These are phyloP conservation scores for Carpinus viminea DNA, from an alignment of 306 rosid species.

Conservation along the genomic window DNA sequence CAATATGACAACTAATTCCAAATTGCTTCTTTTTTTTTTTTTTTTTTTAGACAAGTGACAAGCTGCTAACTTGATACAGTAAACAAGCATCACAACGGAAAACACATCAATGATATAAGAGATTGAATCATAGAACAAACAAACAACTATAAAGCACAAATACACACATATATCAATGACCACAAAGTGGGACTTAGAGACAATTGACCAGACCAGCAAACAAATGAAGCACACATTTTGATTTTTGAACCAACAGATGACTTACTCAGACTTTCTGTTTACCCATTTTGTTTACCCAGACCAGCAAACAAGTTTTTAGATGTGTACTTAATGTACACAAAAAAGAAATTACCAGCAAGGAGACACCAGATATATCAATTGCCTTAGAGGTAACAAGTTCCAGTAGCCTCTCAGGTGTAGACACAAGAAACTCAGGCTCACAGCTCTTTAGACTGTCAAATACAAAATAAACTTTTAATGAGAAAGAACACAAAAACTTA, in stretches of 20 bases:
- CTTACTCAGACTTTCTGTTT: not conserved
- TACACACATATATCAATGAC: not conserved
- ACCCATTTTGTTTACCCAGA: no score
- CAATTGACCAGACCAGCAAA: not conserved
- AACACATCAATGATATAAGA: not conserved
- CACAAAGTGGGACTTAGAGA: not conserved
- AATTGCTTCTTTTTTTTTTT: not conserved
- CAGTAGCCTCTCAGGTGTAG: slow-evolving; percentile 95
- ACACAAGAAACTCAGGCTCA: slow-evolving; percentile 91
- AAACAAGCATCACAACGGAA: not conserved
- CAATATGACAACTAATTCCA: not conserved
- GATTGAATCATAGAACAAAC: not conserved
- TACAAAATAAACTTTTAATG: slow-evolving; percentile 28
- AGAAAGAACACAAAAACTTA: slow-evolving; percentile 10
- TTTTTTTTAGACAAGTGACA: not conserved
- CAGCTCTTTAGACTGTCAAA: slow-evolving; percentile 70
- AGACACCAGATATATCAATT: slow-evolving; percentile 77
- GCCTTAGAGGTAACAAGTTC: slow-evolving; percentile 83
- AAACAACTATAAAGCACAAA: not conserved
- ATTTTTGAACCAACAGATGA: not conserved
- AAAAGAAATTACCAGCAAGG: slow-evolving; percentile 65
- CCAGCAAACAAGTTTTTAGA: not conserved
- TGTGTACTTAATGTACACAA: not conserved
- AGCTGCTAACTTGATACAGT: not conserved
- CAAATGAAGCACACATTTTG: no score